Evolutionary conservation across 1,139 yeast species (phyloP).

Genomic region (Pichia sp.): DNA sequence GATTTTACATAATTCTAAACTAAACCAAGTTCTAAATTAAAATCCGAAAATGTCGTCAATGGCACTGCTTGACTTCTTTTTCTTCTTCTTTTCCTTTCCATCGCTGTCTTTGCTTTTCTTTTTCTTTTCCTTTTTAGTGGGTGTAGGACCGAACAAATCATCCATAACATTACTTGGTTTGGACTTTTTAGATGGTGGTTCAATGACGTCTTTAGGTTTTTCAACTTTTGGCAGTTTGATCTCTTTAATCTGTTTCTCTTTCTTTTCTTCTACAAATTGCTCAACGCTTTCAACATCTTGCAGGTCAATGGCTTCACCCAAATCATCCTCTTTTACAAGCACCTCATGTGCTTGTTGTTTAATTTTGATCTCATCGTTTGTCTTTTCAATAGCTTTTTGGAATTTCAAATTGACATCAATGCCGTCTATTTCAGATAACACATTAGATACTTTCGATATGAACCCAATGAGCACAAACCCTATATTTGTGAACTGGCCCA

Average conservation of each 20-base stretch:
- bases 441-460: conserved; percentile 44
- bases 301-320: conserved; percentile 30
- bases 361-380: conserved; percentile 14
- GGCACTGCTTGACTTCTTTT: conserved; percentile 45
- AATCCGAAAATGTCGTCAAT: conserved; percentile 61
- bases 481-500: conserved; percentile 75
- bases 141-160: conserved; percentile 6
- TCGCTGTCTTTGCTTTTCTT: conserved; percentile 21
- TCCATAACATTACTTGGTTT: conserved; percentile 3
- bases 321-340: conserved; percentile 20
- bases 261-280: neutral
- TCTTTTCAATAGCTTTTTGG: conserved; percentile 15
- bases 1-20: too few relatives aligned
- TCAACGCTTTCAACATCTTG: neutral
- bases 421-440: conserved; percentile 31
- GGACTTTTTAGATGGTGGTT: neutral
- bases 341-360: conserved; percentile 14
- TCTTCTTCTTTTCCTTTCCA: conserved; percentile 37
- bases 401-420: conserved; percentile 16
- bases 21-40: too few relatives aligned
- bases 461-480: conserved; percentile 70
- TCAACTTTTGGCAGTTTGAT: neutral
- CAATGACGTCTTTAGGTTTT: neutral
- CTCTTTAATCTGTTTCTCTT: neutral
- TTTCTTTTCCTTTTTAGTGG: neutral